Evolutionary conservation across 2,329 filamentous ascomycete genomes (phyloP).

Genomic region (Colletotrichum sp.): DNA sequence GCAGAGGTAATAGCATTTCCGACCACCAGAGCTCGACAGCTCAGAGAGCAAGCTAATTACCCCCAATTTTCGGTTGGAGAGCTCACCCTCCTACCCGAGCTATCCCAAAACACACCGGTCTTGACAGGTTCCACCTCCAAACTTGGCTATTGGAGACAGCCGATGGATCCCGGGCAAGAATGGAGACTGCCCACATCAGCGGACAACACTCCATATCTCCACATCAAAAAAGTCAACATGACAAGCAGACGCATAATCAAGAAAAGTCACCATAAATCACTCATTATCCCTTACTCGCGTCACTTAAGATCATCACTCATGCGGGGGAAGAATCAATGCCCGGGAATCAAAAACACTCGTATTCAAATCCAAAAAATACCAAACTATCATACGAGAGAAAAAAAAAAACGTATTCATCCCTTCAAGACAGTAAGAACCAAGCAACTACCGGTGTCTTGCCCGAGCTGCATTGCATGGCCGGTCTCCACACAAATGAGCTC

Average conservation of each 20-base stretch:
- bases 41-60: not conserved
- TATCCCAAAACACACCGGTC: not conserved
- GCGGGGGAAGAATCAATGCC: not conserved
- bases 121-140: not conserved
- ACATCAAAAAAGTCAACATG: not conserved
- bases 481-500: not conserved
- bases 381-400: slow-evolving; percentile 3
- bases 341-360: slow-evolving; percentile 11
- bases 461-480: not conserved
- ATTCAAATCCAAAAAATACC: not conserved
- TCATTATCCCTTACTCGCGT: not conserved
- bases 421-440: not conserved
- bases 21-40: not conserved
- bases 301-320: rapidly evolving
- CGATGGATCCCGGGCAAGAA: not conserved
- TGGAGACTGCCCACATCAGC: not conserved
- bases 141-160: not conserved
- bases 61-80: not conserved
- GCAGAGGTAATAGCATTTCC: not conserved
- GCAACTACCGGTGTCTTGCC: not conserved
- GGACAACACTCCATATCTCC: not conserved
- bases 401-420: not conserved
- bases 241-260: not conserved
- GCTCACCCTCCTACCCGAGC: not conserved
- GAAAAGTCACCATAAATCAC: not conserved